Conservation (phyloP, 306 rosid species). For the Glycine soja region DNA sequence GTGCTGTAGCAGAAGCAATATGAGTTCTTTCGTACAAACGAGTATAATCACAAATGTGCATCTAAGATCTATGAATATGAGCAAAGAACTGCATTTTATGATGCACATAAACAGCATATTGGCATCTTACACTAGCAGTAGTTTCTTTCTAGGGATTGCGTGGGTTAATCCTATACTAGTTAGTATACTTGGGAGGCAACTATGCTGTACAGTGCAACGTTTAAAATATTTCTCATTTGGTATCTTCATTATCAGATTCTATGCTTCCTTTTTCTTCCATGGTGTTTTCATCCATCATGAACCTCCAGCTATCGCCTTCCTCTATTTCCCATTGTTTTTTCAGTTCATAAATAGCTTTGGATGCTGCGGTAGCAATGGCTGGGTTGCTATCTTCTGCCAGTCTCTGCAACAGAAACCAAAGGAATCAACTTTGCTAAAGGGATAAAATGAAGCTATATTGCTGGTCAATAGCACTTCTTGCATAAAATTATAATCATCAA, state of each 20-base stretch:
- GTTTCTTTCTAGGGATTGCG: constrained; percentile 48
- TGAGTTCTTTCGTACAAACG: not conserved
- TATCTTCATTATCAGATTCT: constrained; percentile 55
- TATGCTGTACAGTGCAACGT: constrained; percentile 42
- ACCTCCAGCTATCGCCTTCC: constrained; percentile 96
- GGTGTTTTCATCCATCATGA: constrained; percentile 67
- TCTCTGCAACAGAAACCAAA: constrained; percentile 66
- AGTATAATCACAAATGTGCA: constrained; percentile 21
- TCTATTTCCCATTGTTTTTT: constrained; percentile 95
- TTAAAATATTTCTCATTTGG: constrained; percentile 45
- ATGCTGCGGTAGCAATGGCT: constrained; percentile 84
- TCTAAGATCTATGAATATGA: constrained; percentile 19
- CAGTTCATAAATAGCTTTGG: constrained; percentile 84
- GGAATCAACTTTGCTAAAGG: constrained; percentile 22
- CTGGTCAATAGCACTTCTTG: not conserved
- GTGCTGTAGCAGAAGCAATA: constrained; percentile 21
- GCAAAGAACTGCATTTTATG: constrained; percentile 26
- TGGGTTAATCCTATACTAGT: constrained; percentile 60
- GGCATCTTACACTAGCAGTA: constrained; percentile 40
- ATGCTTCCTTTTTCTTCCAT: constrained; percentile 51
- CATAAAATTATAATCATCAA: constrained; percentile 35
- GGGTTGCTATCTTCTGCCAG: constrained; percentile 89
- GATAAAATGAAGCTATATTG: constrained; percentile 8
- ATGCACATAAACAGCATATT: constrained; percentile 43
- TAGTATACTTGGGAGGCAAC: constrained; percentile 49